phyloP scores from a whole-genome alignment of 2,329 filamentous ascomycete genomes.

The Colletotrichum sojae region DNA sequence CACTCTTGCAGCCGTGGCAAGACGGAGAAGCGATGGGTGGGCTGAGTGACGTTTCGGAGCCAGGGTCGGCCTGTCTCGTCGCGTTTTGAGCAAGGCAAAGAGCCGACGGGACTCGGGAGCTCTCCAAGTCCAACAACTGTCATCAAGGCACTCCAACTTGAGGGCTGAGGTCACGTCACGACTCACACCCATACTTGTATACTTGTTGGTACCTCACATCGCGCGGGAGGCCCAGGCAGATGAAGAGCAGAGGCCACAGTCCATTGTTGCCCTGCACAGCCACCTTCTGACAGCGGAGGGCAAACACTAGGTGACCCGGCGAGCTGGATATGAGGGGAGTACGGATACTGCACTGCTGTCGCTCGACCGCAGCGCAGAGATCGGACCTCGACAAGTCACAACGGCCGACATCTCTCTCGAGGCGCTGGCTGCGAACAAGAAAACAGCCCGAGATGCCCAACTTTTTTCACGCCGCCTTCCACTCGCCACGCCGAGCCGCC shows the following conservation, averaged over 20 bases:
- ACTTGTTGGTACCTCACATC: no score
- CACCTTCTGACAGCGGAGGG: conserved; percentile 24
- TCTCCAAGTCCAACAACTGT: no score
- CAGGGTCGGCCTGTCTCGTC: conserved; percentile 22
- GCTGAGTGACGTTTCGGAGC: conserved; percentile 30
- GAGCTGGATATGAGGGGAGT: conserved; percentile 33
- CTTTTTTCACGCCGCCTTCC: no score
- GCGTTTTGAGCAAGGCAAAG: conserved; percentile 16
- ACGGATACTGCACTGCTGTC: no score
- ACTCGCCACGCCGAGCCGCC: no score
- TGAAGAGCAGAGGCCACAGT: conserved; percentile 32
- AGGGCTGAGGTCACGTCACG: no score
- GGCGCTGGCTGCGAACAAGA: not conserved
- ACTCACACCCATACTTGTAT: no score
- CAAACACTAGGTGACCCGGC: conserved; percentile 14
- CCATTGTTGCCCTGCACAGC: conserved; percentile 29
- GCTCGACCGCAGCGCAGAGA: no score
- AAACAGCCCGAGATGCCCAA: no score
- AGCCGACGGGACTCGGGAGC: no score
- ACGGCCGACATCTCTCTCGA: not conserved
- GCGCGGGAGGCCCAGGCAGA: not conserved
- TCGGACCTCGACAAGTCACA: no score
- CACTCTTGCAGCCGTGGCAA: conserved; percentile 21
- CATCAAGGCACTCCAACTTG: conserved; percentile 8
- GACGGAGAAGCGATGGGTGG: conserved; percentile 42